Percentiles rank a stretch among this genome's conserved stretches.
Conservation (phyloP, 1,284 basidiomycete species). For the Kwoniella shivajii region DNA sequence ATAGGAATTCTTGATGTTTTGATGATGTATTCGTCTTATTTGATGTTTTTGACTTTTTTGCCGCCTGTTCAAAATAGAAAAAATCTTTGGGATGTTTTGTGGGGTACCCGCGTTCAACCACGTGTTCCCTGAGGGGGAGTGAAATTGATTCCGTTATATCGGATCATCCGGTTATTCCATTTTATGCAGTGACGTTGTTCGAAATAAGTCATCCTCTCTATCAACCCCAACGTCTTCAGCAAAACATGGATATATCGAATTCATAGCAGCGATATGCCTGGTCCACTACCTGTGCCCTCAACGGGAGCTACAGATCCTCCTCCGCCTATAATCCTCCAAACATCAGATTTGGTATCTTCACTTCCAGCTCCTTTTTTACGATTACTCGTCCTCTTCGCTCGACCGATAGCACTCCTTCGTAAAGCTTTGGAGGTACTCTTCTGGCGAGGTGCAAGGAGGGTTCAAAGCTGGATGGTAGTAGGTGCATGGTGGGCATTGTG, state of each 20-base stretch:
- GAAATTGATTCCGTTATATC: conserved; percentile 2
- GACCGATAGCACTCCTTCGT: conserved; percentile 60
- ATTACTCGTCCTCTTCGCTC: conserved; percentile 56
- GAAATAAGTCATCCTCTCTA: too few relatives aligned
- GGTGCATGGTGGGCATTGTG: conserved; percentile 76
- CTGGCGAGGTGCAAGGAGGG: conserved; percentile 65
- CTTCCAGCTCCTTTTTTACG: conserved; percentile 52
- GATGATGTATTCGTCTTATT: neutral
- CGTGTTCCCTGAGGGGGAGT: too few relatives aligned
- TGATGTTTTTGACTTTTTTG: neutral
- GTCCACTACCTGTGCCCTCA: neutral
- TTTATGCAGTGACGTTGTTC: conserved; percentile 10
- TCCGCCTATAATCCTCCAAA: conserved; percentile 14
- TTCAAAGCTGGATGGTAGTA: conserved; percentile 69
- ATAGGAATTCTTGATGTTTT: too few relatives aligned
- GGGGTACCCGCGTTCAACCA: neutral
- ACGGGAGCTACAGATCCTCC: conserved; percentile 11
- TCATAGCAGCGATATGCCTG: neutral
- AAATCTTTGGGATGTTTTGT: neutral
- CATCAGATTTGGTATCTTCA: conserved; percentile 46
- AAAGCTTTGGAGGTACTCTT: conserved; percentile 61
- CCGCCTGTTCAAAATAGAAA: neutral
- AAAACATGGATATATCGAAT: too few relatives aligned
- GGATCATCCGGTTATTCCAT: too few relatives aligned
- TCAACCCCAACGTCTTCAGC: too few relatives aligned